These are phyloP conservation scores for Penicillium sp. DNA, from an alignment of 2,329 filamentous ascomycete species.

Conservation along the genomic window DNA sequence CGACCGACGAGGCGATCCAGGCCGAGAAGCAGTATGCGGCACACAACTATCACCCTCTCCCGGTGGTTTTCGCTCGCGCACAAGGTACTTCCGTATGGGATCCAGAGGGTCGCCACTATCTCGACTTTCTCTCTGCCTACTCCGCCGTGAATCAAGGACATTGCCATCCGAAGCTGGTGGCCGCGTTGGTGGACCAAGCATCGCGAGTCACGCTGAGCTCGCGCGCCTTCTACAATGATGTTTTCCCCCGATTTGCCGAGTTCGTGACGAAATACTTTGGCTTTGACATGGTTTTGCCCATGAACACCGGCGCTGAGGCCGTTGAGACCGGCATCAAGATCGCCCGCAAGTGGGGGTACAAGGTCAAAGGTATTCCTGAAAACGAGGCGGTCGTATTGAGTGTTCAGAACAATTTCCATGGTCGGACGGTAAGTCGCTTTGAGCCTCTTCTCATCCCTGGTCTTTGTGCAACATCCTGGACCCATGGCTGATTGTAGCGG, in stretches of 20 bases:
- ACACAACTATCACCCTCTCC: constrained; percentile 97
- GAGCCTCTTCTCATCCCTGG: too few relatives aligned
- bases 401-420: constrained; percentile 91
- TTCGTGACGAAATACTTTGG: constrained; percentile 84
- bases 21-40: constrained; percentile 80
- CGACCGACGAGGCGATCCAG: constrained; percentile 71
- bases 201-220: constrained; percentile 84
- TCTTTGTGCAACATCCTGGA: neutral
- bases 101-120: constrained; percentile 88
- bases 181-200: constrained; percentile 83
- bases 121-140: constrained; percentile 97
- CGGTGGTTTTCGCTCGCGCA: constrained; percentile 83
- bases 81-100: constrained; percentile 91
- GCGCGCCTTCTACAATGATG: constrained; percentile 95
- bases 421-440: constrained; percentile 66
- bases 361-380: constrained; percentile 81
- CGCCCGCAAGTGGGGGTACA: constrained; percentile 96
- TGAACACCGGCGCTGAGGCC: constrained; percentile 96
- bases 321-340: constrained; percentile 96
- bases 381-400: constrained; percentile 79
- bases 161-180: constrained; percentile 92
- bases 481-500: constrained; percentile 5
- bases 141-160: constrained; percentile 97
- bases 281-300: constrained; percentile 95
- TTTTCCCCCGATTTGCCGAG: constrained; percentile 91